Conservation (phyloP, 108 stramenopile species). For the Cylindrotheca fusiformis region DNA sequence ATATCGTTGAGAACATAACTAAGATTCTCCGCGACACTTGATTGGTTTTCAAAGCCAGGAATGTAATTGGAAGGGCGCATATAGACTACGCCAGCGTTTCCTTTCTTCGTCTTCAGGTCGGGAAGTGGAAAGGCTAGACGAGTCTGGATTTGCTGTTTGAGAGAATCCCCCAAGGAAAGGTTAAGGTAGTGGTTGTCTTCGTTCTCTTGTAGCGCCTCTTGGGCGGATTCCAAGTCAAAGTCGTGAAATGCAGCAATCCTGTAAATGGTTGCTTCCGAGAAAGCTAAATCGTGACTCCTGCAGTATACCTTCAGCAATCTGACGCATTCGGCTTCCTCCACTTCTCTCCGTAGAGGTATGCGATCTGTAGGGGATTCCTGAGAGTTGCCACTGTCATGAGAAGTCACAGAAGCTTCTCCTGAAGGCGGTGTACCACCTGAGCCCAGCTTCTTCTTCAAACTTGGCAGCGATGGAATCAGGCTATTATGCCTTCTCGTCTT, state of each 20-base stretch:
- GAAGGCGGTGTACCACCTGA: too few relatives aligned
- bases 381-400: too few relatives aligned
- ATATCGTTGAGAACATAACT: slow-evolving; percentile 43
- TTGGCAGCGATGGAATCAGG: too few relatives aligned
- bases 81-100: slow-evolving; percentile 34
- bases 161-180: background rate
- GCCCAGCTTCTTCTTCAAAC: too few relatives aligned
- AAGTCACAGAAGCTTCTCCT: too few relatives aligned
- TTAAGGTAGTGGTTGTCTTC: background rate
- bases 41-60: slow-evolving; percentile 30
- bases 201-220: background rate
- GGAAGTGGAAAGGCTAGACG: slow-evolving; percentile 47
- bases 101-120: slow-evolving; percentile 38
- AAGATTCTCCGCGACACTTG: slow-evolving; percentile 45
- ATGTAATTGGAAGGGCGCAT: slow-evolving; percentile 47
- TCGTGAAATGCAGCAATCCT: background rate
- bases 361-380: too few relatives aligned
- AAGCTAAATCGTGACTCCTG: too few relatives aligned
- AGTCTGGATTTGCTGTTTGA: slow-evolving; percentile 11
- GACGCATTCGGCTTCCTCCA: too few relatives aligned
- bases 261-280: too few relatives aligned
- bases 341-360: too few relatives aligned
- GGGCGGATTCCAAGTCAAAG: background rate
- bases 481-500: too few relatives aligned
- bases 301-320: too few relatives aligned